Percentiles rank a stretch among this genome's conserved stretches.
These are phyloP conservation scores for Suillus americanus DNA, from an alignment of 768 basidiomycete genomes.

Conservation along the genomic window DNA sequence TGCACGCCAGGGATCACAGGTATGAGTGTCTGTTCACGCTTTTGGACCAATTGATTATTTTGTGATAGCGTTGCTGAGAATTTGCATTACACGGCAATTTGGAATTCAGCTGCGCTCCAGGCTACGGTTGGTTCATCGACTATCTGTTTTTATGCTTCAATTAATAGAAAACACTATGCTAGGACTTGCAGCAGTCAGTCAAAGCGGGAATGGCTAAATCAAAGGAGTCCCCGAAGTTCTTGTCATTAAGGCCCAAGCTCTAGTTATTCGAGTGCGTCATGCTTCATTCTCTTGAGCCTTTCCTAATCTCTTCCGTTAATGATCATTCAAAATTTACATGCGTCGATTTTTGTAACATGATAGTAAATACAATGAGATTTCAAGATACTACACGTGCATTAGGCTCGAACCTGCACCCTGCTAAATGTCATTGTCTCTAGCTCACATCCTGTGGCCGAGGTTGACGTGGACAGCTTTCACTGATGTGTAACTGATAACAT, in stretches of 20 bases:
- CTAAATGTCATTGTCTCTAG: neutral
- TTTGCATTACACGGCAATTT: constrained; percentile 54
- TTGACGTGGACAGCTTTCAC: constrained; percentile 68
- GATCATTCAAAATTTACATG: neutral
- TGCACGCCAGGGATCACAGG: constrained; percentile 80
- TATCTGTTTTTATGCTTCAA: too few relatives aligned
- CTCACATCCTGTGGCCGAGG: constrained; percentile 30
- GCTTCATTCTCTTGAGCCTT: neutral
- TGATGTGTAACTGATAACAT: constrained; percentile 45
- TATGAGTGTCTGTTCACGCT: constrained; percentile 30
- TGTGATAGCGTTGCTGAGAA: constrained; percentile 40
- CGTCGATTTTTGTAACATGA: neutral
- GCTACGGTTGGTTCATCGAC: constrained; percentile 35
- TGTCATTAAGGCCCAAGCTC: constrained; percentile 3
- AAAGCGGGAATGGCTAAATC: constrained; percentile 5
- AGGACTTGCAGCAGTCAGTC: constrained; percentile 13
- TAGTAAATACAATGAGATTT: neutral
- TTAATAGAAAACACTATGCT: neutral
- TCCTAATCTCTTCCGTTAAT: neutral
- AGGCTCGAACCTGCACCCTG: neutral
- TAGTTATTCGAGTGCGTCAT: neutral
- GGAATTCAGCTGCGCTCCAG: constrained; percentile 56
- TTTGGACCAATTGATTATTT: neutral
- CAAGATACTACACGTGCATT: neutral
- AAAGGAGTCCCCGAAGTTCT: constrained; percentile 1